A percentile compares a stretch with the other conserved stretches of the same genome.
Conservation (phyloP, 2,329 filamentous ascomycete genomes). For the Arthrobotrys megalospora region DNA sequence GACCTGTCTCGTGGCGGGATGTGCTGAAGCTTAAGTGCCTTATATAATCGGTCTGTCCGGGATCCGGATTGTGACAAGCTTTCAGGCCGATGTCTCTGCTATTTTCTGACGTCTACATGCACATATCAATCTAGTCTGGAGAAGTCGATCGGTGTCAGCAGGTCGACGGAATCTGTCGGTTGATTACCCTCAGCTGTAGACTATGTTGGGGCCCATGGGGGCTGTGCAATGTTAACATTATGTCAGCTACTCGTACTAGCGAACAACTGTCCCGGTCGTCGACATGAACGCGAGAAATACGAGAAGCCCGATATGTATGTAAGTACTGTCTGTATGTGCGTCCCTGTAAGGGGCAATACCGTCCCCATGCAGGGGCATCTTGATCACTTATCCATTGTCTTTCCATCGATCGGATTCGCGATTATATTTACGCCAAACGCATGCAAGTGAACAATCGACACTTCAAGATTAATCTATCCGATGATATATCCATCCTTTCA, state of each 20-base stretch:
- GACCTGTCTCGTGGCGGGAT: neutral
- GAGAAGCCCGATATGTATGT: neutral
- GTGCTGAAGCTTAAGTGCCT: neutral
- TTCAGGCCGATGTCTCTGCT: too few species aligned
- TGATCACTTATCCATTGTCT: constrained; percentile 1
- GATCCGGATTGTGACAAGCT: neutral
- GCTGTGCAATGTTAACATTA: constrained; percentile 4
- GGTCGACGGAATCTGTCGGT: constrained; percentile 5
- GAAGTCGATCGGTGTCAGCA: neutral
- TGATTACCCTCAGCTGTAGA: constrained; percentile 14
- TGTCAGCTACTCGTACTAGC: neutral
- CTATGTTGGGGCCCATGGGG: too few species aligned
- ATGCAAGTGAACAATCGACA: neutral
- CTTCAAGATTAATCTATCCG: neutral
- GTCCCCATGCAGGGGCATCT: constrained; percentile 4
- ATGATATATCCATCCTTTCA: too few species aligned
- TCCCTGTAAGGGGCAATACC: constrained; percentile 15
- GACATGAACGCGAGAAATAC: neutral
- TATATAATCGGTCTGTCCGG: neutral
- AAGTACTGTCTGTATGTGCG: neutral
- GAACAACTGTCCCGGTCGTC: neutral
- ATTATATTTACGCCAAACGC: neutral
- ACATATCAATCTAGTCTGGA: too few species aligned
- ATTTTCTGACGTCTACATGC: too few species aligned
- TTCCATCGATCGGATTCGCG: neutral